Base-by-base conservation (phyloP, 495 filamentous ascomycete species). In the Daldinia concentrica region DNA sequence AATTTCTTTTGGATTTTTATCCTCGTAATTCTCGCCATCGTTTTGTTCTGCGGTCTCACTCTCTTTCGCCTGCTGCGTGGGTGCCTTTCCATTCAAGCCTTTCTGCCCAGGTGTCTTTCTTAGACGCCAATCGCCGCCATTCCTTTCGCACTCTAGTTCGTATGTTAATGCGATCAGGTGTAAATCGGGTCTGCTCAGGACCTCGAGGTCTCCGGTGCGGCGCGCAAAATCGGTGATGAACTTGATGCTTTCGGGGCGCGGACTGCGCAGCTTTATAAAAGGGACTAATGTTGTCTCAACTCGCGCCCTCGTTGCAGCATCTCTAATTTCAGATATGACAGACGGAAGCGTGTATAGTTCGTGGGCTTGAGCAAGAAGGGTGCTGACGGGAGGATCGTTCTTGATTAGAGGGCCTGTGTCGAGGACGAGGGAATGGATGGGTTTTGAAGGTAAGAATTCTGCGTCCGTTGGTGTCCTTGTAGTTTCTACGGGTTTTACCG, bases 321-420 rank as follows among this genome's bases (percentile, higher is more conserved):
- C 95, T 71, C 86, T 89, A 74, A 98, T 97, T 81, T 99, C 95
- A 30, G 86, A 86, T 24, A 99, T 83, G 26, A 99, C 91, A 4
- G 93, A 89, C 2, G 94, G 93, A 4, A 95, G 91, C 11, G 93
- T 98, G 75, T 94, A 87, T 27, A 99, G 81, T 66, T 87, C 86
- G 68, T 97, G 88, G 39, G 92, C 89, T 76, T 91, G 88, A 45
- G 85, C 82, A 51, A 97, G 82, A 24, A 98, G 84, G 6, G 90
- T 91, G 36, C 92, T 94, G 37, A 95, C 87, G 27, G 90, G 80
- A 50, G 93, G 92, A 69, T 92, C 90, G 81, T 97, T 96, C 75
- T 91, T 93, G 64, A 99, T 90, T 66, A 99, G 91, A 1, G 95
- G 93, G 55, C 94, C 94, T 27, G 95, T 88, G 79, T 99, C 95